Evolutionary conservation across 2,329 filamentous ascomycete genomes (phyloP), one percentile per base, ranked within the genome.

Genomic region (Colletotrichum sp.): DNA sequence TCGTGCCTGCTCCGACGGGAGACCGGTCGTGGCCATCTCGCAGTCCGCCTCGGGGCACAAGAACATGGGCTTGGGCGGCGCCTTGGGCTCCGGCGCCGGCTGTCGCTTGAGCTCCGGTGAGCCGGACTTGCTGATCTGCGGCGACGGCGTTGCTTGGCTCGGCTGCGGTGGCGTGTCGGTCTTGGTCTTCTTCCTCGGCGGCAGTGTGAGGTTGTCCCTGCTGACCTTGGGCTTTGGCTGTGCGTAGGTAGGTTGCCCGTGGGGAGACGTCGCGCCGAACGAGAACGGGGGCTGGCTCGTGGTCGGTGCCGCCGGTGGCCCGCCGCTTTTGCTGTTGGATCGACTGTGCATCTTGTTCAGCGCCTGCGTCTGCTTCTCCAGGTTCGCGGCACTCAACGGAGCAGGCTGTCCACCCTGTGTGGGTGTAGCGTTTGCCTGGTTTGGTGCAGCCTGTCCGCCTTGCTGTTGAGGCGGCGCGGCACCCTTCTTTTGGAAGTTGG

Each of bases 201-300:
- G 92, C 26, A 92, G 84, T 68, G 90, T 88, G 48, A 93, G 84
- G 68, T 90, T 89, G 0, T 88, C 86, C 70, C 86, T 85, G 44
- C 91, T 90, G 36, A 92, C 83, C 67, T 88, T 85, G 3, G 88
- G 85, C 81, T 87, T 89, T 81, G 84, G 59, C 59, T 63, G 86
- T 62, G 89, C 88, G 77, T 92, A 92, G 8, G 85, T 87, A 3
- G 92, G 92, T 72, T 90, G 89, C 15, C 91, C 92, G 77, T 92
- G 90, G 36, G 92, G 92, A 8, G 92, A 92, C 10, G 87, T 84
- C 22, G 87, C 89, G 15, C 89, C 89, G 72, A 93, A 88, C 30
- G 86, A 83, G 81, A 92, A 92, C 0, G 91, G 91, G 18, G 91
- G 88, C 77, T 92, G 90, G 16, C 88, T 80, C 2, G 88, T 88